phyloP scores from a whole-genome alignment of 192 early-diverging fungal species.

The Blastocladiella britannica region DNA sequence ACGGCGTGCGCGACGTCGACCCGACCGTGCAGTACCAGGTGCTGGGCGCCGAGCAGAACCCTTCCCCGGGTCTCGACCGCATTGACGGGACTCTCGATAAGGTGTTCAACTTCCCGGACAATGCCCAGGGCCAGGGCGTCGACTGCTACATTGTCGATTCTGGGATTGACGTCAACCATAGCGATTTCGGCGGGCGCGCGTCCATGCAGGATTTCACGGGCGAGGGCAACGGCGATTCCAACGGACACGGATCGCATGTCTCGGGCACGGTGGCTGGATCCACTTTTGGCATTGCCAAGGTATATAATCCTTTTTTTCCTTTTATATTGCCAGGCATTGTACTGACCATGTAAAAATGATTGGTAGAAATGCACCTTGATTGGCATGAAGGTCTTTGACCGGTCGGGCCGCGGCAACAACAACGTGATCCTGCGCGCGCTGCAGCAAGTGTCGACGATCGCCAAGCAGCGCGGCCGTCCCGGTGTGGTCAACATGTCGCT shows the following conservation, averaged over 20 bases:
- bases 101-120: too few species aligned
- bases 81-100: too few species aligned
- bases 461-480: not conserved
- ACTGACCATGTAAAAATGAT: too few species aligned
- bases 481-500: not conserved
- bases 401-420: not conserved
- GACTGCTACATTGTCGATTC: too few species aligned
- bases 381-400: not conserved
- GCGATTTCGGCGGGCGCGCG: constrained; percentile 5
- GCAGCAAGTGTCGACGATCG: not conserved
- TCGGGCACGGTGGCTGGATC: not conserved
- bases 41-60: too few species aligned
- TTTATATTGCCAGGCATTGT: too few species aligned
- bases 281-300: not conserved
- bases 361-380: not conserved
- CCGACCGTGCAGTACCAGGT: too few species aligned
- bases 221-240: constrained; percentile 1
- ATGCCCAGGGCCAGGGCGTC: too few species aligned
- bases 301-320: too few species aligned
- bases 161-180: too few species aligned
- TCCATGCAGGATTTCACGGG: not conserved
- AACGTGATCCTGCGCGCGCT: not conserved
- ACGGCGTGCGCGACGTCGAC: too few species aligned
- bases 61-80: too few species aligned
- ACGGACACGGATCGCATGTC: constrained; percentile 7